A percentile compares a stretch with the other conserved stretches of the same genome.
Conservation (phyloP, 129 eudicot species). For the Artemisia argyi region DNA sequence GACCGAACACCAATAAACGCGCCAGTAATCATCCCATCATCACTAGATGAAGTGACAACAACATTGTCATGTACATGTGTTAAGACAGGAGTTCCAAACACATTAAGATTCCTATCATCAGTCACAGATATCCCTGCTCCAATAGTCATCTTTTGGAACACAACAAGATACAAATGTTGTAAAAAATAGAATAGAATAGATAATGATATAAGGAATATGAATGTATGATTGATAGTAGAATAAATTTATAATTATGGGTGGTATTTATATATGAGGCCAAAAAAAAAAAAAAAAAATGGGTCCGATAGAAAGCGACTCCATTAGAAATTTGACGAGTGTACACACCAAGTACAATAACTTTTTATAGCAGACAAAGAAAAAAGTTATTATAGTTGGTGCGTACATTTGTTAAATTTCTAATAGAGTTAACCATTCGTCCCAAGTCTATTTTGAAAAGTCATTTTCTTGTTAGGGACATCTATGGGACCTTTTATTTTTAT, state of each 20-base stretch:
- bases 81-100: constrained; percentile 49
- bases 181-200: neutral
- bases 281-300: too few relatives aligned
- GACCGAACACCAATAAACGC: constrained; percentile 81
- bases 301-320: too few relatives aligned
- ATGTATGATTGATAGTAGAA: neutral
- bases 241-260: neutral
- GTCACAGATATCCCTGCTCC: constrained; percentile 70
- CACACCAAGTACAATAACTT: too few relatives aligned
- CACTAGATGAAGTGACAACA: constrained; percentile 55
- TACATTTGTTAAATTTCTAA: too few relatives aligned
- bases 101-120: constrained; percentile 65
- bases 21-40: constrained; percentile 53
- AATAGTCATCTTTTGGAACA: constrained; percentile 54
- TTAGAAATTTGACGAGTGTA: too few relatives aligned
- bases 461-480: too few relatives aligned
- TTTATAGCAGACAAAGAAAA: too few relatives aligned
- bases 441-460: too few relatives aligned
- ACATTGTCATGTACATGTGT: constrained; percentile 58
- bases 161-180: neutral
- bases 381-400: too few relatives aligned
- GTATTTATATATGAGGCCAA: neutral
- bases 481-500: too few relatives aligned
- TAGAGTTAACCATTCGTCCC: too few relatives aligned
- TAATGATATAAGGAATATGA: constrained; percentile 8